Percentiles rank a stretch among this genome's conserved stretches.
phyloP scores from a whole-genome alignment of 2,329 filamentous ascomycete species.

The Monosporascus cannonballus region DNA sequence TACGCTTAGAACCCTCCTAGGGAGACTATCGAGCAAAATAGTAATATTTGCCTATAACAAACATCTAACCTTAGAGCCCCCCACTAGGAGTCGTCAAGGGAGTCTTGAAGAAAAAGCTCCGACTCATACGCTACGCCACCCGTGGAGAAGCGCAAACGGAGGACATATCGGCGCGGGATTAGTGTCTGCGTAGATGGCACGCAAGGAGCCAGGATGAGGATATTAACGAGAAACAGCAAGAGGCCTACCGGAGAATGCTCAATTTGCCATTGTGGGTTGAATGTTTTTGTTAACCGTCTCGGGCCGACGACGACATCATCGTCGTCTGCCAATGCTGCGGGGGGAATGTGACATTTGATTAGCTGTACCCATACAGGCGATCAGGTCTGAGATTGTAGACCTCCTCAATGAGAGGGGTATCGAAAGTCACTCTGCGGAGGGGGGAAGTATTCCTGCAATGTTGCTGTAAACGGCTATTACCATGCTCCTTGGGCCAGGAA shows the following conservation, averaged over 20 bases:
- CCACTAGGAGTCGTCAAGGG: conserved; percentile 22
- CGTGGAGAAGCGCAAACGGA: conserved; percentile 13
- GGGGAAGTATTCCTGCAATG: conserved; percentile 15
- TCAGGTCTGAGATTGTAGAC: conserved; percentile 19
- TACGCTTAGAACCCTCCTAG: not conserved
- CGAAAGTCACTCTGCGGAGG: conserved; percentile 15
- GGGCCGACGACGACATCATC: conserved; percentile 8
- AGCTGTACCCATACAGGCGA: conserved; percentile 22
- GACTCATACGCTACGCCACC: conserved; percentile 20
- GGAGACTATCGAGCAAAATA: conserved; percentile 10
- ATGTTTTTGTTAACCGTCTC: conserved; percentile 6
- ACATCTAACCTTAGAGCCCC: conserved; percentile 15
- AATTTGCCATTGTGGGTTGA: conserved; percentile 19
- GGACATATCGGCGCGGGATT: conserved; percentile 5
- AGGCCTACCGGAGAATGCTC: conserved; percentile 25
- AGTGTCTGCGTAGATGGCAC: conserved; percentile 18
- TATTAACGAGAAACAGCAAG: conserved; percentile 19
- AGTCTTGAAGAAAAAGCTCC: conserved; percentile 20
- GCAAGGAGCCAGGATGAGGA: conserved; percentile 20
- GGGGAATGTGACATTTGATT: conserved; percentile 27
- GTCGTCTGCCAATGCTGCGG: conserved; percentile 6
- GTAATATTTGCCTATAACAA: conserved; percentile 18
- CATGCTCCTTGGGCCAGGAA: conserved; percentile 15
- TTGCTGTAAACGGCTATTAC: conserved; percentile 6
- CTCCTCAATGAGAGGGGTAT: conserved; percentile 18